Evolutionary conservation across 2,329 filamentous ascomycete genomes (phyloP), one percentile per base, ranked within the genome.

Genomic region (Trichoderma harzianum): DNA sequence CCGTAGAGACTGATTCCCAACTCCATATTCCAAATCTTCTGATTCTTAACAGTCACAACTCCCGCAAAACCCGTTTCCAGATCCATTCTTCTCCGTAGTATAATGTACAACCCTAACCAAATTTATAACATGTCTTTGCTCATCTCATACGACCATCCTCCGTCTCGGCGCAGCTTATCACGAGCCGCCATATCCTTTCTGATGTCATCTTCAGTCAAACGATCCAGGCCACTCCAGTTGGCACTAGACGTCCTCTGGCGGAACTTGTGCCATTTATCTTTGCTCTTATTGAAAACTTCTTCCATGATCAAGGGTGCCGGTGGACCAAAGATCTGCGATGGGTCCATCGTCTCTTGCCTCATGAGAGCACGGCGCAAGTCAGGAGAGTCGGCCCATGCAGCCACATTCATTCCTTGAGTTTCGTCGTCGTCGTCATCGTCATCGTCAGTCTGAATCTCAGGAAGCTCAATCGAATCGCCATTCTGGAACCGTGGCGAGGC

Each of bases 371-470:
- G 86, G 21, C 91, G 89, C 60, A 99, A 88, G 74, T 93, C 92
- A 12, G 95, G 95, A 3, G 93, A 93, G 78, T 97, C 92, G 5
- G 94, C 94, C 96, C 96, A 99, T 8, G 90, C 89, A 3, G 94
- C 93, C 18, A 93, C 88, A 69, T 78, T 78, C 34, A 82, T 78
- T 1, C 78, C 78, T 28, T 81, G 78, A 83, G 93, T 90, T 62
- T 86, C 81, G 53, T 92, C 89, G 7, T 95, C 92, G 63, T 95
- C 92, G 72, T 97, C 93, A 77, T 97, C 95, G 34, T 94, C 94
- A 79, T 99, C 97, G 79, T 99, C 97, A 1, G 96, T 98, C 74
- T 94, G 90, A 76, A 99, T 98, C 76, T 99, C 96, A 0, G 96
- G 95, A 3, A 99, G 89, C 75, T 96, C 92, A 77, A 99, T 98